Percentiles rank a stretch among this genome's conserved stretches.
These are phyloP conservation scores for Hansenula lynferdii DNA, from an alignment of 1,139 yeast species.

Conservation along the genomic window DNA sequence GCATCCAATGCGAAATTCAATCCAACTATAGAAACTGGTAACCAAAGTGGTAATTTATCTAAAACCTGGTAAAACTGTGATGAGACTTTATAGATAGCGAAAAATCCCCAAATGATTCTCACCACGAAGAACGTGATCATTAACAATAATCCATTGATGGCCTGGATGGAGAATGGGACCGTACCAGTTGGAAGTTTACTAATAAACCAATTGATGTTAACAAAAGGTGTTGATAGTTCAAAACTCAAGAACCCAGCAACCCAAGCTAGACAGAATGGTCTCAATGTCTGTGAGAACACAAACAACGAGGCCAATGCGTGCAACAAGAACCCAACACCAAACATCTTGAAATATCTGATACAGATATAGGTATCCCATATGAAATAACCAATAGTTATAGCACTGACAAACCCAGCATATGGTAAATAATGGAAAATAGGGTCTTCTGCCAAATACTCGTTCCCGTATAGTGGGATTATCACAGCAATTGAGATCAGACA, in stretches of 20 bases:
- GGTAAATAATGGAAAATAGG: slow-evolving; percentile 60
- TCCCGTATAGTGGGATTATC: slow-evolving; percentile 57
- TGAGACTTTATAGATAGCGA: slow-evolving; percentile 42
- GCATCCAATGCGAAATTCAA: slow-evolving; percentile 62
- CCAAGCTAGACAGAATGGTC: slow-evolving; percentile 80
- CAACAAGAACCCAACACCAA: slow-evolving; percentile 77
- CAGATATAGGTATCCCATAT: slow-evolving; percentile 85
- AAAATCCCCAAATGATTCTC: slow-evolving; percentile 87
- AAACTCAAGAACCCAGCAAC: slow-evolving; percentile 79
- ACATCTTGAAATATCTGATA: slow-evolving; percentile 48
- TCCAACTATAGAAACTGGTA: slow-evolving; percentile 41
- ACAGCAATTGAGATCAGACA: slow-evolving; percentile 52
- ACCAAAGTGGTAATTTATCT: slow-evolving; percentile 35
- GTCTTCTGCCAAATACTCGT: slow-evolving; percentile 41
- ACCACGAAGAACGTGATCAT: slow-evolving; percentile 68
- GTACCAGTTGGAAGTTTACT: slow-evolving; percentile 61
- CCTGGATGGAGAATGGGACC: slow-evolving; percentile 49
- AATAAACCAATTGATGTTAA: slow-evolving; percentile 90
- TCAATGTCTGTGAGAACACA: slow-evolving; percentile 57
- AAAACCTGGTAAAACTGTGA: slow-evolving; percentile 33
- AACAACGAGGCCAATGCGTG: slow-evolving; percentile 80
- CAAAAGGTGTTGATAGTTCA: slow-evolving; percentile 92
- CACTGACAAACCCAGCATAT: slow-evolving; percentile 65
- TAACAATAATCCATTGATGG: slow-evolving; percentile 70
- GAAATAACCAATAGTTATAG: slow-evolving; percentile 81